These are phyloP conservation scores for Fraxinus sp. DNA, from an alignment of 305 asterid species.

Conservation along the genomic window DNA sequence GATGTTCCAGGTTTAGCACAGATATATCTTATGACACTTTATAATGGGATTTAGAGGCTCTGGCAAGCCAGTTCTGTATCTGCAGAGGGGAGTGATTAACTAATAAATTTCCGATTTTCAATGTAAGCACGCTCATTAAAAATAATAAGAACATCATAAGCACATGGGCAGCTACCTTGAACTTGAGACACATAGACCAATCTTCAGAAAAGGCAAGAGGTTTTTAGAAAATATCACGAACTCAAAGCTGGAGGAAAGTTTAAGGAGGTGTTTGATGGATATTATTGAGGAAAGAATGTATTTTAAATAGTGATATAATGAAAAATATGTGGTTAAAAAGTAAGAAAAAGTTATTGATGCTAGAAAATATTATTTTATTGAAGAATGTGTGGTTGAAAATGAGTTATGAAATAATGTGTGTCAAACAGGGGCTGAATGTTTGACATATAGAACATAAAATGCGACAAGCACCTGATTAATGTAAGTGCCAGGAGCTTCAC, in stretches of 20 bases:
- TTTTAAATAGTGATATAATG: too few species aligned
- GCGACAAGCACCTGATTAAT: conserved; percentile 51
- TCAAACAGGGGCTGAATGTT: not conserved
- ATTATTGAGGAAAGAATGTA: too few species aligned
- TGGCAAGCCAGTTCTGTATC: not conserved
- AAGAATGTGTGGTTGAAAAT: too few species aligned
- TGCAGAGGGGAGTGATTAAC: not conserved
- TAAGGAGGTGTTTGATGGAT: not conserved
- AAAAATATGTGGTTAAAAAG: too few species aligned
- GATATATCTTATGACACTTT: not conserved
- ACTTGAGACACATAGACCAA: not conserved
- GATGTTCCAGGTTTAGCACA: not conserved
- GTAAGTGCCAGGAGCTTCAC: conserved; percentile 84
- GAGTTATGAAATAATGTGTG: too few species aligned
- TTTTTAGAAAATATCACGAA: not conserved
- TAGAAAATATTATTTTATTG: too few species aligned
- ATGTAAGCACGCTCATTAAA: not conserved
- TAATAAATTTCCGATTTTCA: not conserved
- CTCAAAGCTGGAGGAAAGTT: not conserved
- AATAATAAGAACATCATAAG: not conserved
- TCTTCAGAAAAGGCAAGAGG: not conserved
- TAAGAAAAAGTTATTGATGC: too few species aligned
- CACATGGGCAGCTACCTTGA: not conserved
- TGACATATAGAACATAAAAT: not conserved
- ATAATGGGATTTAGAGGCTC: not conserved